Evolutionary conservation across 140 eudicot species (phyloP).

Genomic region (Erigeron philadelphicus): DNA sequence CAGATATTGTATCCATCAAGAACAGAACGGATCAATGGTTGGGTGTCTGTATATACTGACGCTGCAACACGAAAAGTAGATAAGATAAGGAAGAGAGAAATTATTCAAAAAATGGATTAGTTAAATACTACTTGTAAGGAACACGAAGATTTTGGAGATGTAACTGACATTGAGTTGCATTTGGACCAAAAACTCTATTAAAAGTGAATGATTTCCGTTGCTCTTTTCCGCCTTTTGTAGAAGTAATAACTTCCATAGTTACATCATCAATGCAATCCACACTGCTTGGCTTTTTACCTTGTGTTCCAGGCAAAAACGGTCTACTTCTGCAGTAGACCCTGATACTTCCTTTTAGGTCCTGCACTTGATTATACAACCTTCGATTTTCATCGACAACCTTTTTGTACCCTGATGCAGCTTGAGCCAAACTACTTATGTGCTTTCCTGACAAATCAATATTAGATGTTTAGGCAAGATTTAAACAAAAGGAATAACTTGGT

Average conservation of each 20-base stretch:
- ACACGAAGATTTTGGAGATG: slow-evolving; percentile 24
- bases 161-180: slow-evolving; percentile 66
- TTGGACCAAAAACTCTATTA: slow-evolving; percentile 72
- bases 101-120: background rate
- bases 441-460: slow-evolving; percentile 35
- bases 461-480: background rate
- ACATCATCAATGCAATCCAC: slow-evolving; percentile 56
- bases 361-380: slow-evolving; percentile 83
- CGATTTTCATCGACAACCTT: slow-evolving; percentile 87
- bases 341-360: slow-evolving; percentile 92
- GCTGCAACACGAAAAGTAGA: slow-evolving; percentile 38
- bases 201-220: slow-evolving; percentile 67
- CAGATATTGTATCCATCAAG: slow-evolving; percentile 97
- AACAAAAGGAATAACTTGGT: background rate
- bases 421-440: slow-evolving; percentile 56
- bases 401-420: slow-evolving; percentile 78
- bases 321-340: slow-evolving; percentile 80
- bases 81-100: slow-evolving; percentile 2
- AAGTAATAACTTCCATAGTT: slow-evolving; percentile 40
- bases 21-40: slow-evolving; percentile 84
- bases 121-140: background rate
- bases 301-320: slow-evolving; percentile 46
- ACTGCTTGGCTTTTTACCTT: slow-evolving; percentile 29
- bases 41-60: slow-evolving; percentile 72
- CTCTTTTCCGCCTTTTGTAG: slow-evolving; percentile 65